Evolutionary conservation across 768 basidiomycete genomes (phyloP).

Genomic region (Nevesoporus exiguus): DNA sequence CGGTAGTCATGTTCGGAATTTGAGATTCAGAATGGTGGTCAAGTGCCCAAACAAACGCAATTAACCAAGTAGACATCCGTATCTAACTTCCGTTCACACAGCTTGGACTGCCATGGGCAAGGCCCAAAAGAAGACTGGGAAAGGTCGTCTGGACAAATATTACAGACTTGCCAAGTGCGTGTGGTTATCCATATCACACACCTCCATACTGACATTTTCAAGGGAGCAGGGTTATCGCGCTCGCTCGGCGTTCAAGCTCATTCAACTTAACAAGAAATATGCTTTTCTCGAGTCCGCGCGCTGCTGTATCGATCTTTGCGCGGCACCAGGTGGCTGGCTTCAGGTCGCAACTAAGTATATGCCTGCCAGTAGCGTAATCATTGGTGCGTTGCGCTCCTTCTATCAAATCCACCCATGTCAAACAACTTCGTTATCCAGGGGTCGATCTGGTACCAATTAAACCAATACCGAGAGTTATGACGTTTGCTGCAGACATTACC

Average conservation of each 20-base stretch:
- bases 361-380: conserved; percentile 87
- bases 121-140: conserved; percentile 93
- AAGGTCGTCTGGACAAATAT: conserved; percentile 94
- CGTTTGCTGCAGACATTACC: conserved; percentile 94
- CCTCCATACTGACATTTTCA: conserved; percentile 9
- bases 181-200: conserved; percentile 3
- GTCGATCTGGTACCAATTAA: conserved; percentile 96
- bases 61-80: not conserved
- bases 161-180: conserved; percentile 89
- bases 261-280: conserved; percentile 98
- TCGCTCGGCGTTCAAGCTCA: conserved; percentile 98
- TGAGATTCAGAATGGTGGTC: not conserved
- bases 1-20: conserved; percentile 17
- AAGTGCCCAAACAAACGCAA: conserved; percentile 13
- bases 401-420: conserved; percentile 4
- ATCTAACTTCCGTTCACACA: not conserved
- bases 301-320: conserved; percentile 97
- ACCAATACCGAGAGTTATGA: conserved; percentile 88
- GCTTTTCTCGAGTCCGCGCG: conserved; percentile 82
- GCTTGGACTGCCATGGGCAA: conserved; percentile 51
- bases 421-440: conserved; percentile 43
- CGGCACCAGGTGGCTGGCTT: conserved; percentile 98
- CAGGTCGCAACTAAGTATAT: conserved; percentile 98
- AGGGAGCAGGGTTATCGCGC: conserved; percentile 99
- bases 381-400: conserved; percentile 52